These are phyloP conservation scores for Diplocarpon rosae DNA, from an alignment of 2,329 filamentous ascomycete species.

Conservation along the genomic window DNA sequence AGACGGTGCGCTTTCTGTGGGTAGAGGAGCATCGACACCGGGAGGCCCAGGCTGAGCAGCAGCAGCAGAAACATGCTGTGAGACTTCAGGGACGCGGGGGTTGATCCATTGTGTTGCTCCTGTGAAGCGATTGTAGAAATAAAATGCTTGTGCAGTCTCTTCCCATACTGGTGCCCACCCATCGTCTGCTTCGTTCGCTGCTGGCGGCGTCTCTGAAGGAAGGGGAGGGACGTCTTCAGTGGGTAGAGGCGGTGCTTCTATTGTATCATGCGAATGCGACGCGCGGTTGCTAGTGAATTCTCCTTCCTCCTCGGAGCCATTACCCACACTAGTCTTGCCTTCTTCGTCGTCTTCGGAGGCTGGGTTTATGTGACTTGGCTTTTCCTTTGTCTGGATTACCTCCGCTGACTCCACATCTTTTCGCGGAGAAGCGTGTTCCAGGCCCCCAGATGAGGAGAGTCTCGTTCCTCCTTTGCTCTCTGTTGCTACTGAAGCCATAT, in stretches of 20 bases:
- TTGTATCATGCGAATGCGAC: slow-evolving; percentile 3
- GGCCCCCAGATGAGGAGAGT: background rate
- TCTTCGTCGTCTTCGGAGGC: slow-evolving; percentile 2
- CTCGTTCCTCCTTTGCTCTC: background rate
- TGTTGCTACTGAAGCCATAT: slow-evolving; percentile 8
- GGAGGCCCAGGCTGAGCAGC: slow-evolving; percentile 20
- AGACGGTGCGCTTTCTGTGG: slow-evolving; percentile 19
- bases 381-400: background rate
- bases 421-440: background rate
- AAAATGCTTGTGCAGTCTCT: slow-evolving; percentile 53
- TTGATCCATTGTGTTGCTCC: slow-evolving; percentile 74
- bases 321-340: slow-evolving; percentile 5
- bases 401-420: background rate
- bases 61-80: background rate
- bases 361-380: background rate
- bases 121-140: slow-evolving; percentile 78
- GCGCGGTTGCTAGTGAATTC: slow-evolving; percentile 8
- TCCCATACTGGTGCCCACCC: slow-evolving; percentile 83
- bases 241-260: slow-evolving; percentile 17
- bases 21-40: slow-evolving; percentile 25
- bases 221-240: slow-evolving; percentile 33
- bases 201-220: slow-evolving; percentile 32
- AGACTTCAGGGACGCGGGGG: slow-evolving; percentile 51
- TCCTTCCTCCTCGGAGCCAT: slow-evolving; percentile 6
- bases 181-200: slow-evolving; percentile 45